These are phyloP conservation scores for Pythium scleroteichum DNA, from an alignment of 352 stramenopile genomes.

Conservation along the genomic window DNA sequence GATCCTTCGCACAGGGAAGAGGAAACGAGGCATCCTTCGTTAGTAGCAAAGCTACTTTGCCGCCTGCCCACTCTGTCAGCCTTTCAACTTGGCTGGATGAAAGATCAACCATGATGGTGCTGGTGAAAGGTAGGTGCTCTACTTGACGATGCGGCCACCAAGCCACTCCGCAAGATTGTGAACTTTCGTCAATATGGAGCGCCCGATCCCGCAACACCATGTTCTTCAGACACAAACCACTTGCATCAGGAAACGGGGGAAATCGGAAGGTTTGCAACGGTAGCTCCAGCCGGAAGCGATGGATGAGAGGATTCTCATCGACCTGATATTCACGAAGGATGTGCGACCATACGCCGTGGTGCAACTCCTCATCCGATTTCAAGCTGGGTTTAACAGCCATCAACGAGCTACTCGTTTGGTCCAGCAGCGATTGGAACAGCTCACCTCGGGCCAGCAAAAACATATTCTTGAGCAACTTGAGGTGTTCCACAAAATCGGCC, in stretches of 20 bases:
- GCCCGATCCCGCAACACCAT: background rate
- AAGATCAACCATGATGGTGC: conserved; percentile 8
- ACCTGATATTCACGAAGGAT: conserved; percentile 52
- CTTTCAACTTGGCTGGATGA: background rate
- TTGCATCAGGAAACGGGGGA: conserved; percentile 32
- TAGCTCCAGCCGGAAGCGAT: conserved; percentile 34
- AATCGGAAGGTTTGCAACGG: conserved; percentile 63
- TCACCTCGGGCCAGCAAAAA: conserved; percentile 70
- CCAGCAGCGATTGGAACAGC: conserved; percentile 74
- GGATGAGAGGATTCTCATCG: conserved; percentile 39
- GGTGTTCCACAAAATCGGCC: conserved; percentile 56
- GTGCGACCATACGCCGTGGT: conserved; percentile 58
- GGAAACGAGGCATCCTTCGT: conserved; percentile 8
- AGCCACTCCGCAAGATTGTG: conserved; percentile 1
- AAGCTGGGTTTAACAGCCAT: conserved; percentile 52
- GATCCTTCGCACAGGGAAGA: background rate
- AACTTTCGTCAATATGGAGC: conserved; percentile 8
- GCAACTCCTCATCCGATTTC: conserved; percentile 67
- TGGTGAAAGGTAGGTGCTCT: conserved; percentile 20
- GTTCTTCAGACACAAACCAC: conserved; percentile 13
- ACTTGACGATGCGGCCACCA: conserved; percentile 27
- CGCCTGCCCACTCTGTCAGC: conserved; percentile 2
- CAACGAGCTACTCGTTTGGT: conserved; percentile 47
- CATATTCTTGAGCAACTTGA: conserved; percentile 62
- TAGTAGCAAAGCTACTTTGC: conserved; percentile 11